Conservation (phyloP, 148 eudicot species). For the Spergularia marina region DNA sequence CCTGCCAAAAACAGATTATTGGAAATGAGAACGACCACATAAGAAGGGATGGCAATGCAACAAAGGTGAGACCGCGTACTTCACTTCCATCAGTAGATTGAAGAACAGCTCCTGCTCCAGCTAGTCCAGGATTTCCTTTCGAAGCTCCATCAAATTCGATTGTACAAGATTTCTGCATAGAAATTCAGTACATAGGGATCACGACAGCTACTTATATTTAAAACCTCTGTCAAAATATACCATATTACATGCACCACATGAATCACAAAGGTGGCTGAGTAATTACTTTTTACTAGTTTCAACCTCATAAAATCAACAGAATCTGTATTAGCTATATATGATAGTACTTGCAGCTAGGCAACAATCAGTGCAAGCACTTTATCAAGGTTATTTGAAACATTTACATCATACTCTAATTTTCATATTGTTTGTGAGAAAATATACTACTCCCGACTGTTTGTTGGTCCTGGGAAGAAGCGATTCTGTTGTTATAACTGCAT, state of each 20-base stretch:
- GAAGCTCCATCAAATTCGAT: conserved; percentile 93
- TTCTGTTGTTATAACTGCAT: too few species aligned
- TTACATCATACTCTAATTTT: too few species aligned
- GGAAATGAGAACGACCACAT: too few species aligned
- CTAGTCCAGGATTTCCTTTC: conserved; percentile 87
- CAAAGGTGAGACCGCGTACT: conserved; percentile 26
- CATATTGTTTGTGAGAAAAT: too few species aligned
- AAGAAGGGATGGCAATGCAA: not conserved
- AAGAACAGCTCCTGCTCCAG: conserved; percentile 96
- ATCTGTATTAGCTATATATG: too few species aligned
- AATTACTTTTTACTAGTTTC: not conserved
- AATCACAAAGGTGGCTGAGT: not conserved
- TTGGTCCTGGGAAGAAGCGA: too few species aligned
- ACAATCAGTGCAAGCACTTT: too few species aligned
- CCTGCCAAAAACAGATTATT: conserved; percentile 29
- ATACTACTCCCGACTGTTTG: too few species aligned
- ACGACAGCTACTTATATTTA: not conserved
- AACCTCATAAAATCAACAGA: too few species aligned
- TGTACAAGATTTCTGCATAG: conserved; percentile 50
- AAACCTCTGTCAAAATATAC: not conserved
- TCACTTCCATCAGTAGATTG: conserved; percentile 62
- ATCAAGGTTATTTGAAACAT: too few species aligned
- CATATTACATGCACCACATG: not conserved
- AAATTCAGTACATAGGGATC: not conserved
- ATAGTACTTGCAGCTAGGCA: too few species aligned